Conservation (phyloP, 2,329 filamentous ascomycete species). For the Keithomyces neogunnii region DNA sequence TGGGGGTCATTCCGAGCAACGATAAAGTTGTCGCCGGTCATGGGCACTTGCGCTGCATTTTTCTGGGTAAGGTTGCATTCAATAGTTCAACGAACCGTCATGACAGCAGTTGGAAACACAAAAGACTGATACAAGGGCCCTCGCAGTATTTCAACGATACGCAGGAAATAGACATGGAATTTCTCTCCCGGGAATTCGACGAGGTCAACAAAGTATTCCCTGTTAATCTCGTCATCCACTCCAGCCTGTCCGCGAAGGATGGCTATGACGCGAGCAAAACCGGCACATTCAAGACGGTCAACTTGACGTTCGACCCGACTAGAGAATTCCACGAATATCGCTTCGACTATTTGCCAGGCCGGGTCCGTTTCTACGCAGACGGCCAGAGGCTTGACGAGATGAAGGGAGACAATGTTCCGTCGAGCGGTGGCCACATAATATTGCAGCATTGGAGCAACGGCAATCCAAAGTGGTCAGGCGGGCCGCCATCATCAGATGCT, state of each 20-base stretch:
- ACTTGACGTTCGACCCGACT: constrained; percentile 59
- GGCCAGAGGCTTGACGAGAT: constrained; percentile 47
- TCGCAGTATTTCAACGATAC: constrained; percentile 67
- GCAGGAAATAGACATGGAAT: constrained; percentile 75
- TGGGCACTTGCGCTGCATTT: constrained; percentile 69
- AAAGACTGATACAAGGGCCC: neutral
- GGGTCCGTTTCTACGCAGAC: constrained; percentile 64
- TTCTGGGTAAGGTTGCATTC: constrained; percentile 52
- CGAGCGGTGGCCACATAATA: constrained; percentile 54
- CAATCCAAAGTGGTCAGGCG: constrained; percentile 60
- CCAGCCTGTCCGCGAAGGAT: constrained; percentile 44
- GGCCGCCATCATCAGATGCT: constrained; percentile 57
- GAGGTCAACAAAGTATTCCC: constrained; percentile 40
- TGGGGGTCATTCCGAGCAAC: constrained; percentile 62
- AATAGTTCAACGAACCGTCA: neutral
- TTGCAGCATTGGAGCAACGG: constrained; percentile 76
- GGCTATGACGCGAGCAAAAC: constrained; percentile 57
- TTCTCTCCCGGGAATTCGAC: constrained; percentile 59
- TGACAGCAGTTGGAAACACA: neutral
- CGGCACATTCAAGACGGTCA: constrained; percentile 45
- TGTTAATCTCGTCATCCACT: constrained; percentile 70
- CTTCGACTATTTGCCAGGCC: constrained; percentile 59
- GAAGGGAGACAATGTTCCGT: constrained; percentile 48
- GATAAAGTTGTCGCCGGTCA: constrained; percentile 52
- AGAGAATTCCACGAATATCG: constrained; percentile 67